Evolutionary conservation across 805 yeast species (phyloP), one percentile per base, ranked within the genome.

Genomic region (Ascoidea asiatica): DNA sequence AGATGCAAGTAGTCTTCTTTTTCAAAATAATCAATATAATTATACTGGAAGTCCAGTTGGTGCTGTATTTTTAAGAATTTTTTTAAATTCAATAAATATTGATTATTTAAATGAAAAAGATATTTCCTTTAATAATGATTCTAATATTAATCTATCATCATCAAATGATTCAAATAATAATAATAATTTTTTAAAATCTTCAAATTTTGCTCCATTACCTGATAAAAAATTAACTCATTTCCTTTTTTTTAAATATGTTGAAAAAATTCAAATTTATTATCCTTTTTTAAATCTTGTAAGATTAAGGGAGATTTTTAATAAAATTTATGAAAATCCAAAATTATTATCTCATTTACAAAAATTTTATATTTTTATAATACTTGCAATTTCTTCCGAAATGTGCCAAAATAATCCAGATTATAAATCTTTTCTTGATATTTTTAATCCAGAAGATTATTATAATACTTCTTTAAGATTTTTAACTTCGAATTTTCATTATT

Each of bases 151-250:
- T 95, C 95, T 36, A 86, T n/a, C n/a, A n/a, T n/a, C n/a, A n/a
- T n/a, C n/a, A n/a, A n/a, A n/a, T n/a, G n/a, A n/a, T n/a, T n/a
- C n/a, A n/a, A 62, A 56, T 62, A 70, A 69, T 43, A 75, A 79
- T 52, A 57, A 67, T 37, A 59, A 62, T 21, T 81, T 79, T 52
- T 70, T 77, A 60, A 58, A 64, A 44, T 70, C 75, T 35, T 86
- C 89, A 2, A 45, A 46, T n/a, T 83, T 84, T 55, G 69, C 68
- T 37, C 73, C 88, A 2, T 65, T 85, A 51, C 78, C 72, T 55
- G 73, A 71, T 20, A 45, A 43, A 40, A 49, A 15, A 11, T 29
- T 29, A 29, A 11, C 35, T 2, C 8, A 29, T 11, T 29, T 11
- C 15, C 35, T 29, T 29, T 29, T 29, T 8, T 15, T 29, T 29